These are phyloP conservation scores for Cardamine chenopodiifolia DNA, from an alignment of 345 rosid species.

Conservation along the genomic window DNA sequence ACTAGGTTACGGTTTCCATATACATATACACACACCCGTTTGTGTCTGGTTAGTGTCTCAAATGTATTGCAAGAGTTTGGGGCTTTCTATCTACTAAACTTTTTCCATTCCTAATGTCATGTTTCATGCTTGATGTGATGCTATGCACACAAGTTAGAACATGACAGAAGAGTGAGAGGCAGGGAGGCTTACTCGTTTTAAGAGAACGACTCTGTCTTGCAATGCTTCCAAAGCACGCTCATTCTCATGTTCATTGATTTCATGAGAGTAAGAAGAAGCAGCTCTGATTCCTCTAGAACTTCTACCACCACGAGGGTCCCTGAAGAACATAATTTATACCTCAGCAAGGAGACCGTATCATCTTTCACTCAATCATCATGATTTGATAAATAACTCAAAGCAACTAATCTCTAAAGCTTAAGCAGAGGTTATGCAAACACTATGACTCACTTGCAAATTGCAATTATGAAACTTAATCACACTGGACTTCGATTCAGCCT, in stretches of 20 bases:
- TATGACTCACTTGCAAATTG: slow-evolving; percentile 1
- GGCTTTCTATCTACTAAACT: background rate
- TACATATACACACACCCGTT: background rate
- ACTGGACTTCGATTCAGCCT: background rate
- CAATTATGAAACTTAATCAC: slow-evolving; percentile 6
- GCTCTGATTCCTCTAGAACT: slow-evolving; percentile 90
- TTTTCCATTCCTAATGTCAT: background rate
- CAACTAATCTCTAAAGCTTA: slow-evolving; percentile 17
- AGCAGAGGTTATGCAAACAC: slow-evolving; percentile 9
- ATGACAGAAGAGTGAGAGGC: background rate
- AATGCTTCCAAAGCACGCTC: slow-evolving; percentile 91
- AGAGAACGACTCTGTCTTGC: slow-evolving; percentile 84
- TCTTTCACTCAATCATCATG: slow-evolving; percentile 1
- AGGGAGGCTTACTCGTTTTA: slow-evolving; percentile 72
- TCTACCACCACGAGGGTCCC: slow-evolving; percentile 76
- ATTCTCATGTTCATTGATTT: slow-evolving; percentile 91
- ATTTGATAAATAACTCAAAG: background rate
- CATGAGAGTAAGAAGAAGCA: slow-evolving; percentile 78
- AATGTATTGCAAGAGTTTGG: background rate
- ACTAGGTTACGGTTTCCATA: background rate
- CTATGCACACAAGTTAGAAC: background rate
- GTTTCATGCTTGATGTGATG: background rate
- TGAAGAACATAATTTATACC: slow-evolving; percentile 24
- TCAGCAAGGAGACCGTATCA: slow-evolving; percentile 18
- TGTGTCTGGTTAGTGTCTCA: background rate